Conservation (phyloP, 441 rosid genomes). For the Viola pubescens region DNA sequence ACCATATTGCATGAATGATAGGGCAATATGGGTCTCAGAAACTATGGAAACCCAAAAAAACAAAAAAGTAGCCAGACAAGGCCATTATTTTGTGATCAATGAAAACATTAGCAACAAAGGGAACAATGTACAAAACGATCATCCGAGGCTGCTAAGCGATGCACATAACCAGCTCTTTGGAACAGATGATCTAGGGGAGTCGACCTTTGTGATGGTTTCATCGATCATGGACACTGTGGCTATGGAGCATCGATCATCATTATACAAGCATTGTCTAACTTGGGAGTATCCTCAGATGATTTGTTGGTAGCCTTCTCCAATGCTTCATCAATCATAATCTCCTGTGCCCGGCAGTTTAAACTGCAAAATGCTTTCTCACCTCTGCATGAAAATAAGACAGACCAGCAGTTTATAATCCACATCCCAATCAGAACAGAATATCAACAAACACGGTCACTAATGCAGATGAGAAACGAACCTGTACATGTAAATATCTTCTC, state of each 20-base stretch:
- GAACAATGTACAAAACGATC: constrained; percentile 50
- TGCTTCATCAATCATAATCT: constrained; percentile 58
- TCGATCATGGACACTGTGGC: constrained; percentile 29
- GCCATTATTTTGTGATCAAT: constrained; percentile 30
- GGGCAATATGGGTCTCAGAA: constrained; percentile 11
- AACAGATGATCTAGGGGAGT: constrained; percentile 38
- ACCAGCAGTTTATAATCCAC: constrained; percentile 7
- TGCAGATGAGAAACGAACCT: constrained; percentile 35
- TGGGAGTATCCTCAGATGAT: constrained; percentile 16
- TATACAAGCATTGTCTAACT: constrained; percentile 8
- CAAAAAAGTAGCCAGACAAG: constrained; percentile 10
- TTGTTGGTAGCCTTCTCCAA: constrained; percentile 26
- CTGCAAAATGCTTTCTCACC: constrained; percentile 90
- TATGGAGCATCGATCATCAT: not conserved
- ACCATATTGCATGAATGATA: constrained; percentile 14
- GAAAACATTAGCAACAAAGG: constrained; percentile 32
- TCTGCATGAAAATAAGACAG: constrained; percentile 35
- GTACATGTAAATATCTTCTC: constrained; percentile 72
- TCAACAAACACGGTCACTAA: not conserved
- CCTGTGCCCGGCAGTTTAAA: constrained; percentile 45
- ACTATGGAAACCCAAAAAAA: constrained; percentile 17
- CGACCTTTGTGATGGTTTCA: constrained; percentile 25
- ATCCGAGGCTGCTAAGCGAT: constrained; percentile 69
- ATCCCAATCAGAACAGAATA: not conserved
- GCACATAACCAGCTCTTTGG: constrained; percentile 60